phyloP scores from a whole-genome alignment of 495 filamentous ascomycete genomes.

The Aspergillus cavernicola region DNA sequence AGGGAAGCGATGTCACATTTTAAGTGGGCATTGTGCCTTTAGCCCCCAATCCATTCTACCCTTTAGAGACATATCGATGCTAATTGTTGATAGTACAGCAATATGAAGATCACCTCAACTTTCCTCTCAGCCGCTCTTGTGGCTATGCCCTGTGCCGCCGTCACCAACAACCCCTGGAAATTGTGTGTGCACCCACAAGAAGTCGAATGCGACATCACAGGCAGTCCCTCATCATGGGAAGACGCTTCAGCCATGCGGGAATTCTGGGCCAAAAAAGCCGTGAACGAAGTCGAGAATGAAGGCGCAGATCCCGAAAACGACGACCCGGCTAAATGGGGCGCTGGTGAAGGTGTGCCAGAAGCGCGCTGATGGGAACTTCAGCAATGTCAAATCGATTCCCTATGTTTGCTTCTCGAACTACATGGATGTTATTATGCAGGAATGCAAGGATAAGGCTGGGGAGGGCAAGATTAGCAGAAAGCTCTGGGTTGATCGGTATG shows the following conservation, averaged over 20 bases:
- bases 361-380: background rate
- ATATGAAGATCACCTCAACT: background rate
- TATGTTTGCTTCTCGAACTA: background rate
- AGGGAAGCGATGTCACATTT: no score
- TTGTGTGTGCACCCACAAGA: background rate
- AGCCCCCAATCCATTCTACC: no score
- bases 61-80: background rate
- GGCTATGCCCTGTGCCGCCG: background rate
- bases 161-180: background rate
- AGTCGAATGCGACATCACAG: background rate
- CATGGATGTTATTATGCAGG: background rate
- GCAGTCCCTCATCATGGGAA: background rate
- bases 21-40: no score
- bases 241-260: background rate
- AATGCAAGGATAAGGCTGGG: background rate
- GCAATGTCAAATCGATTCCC: background rate
- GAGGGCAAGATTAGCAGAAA: background rate
- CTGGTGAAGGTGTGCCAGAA: background rate
- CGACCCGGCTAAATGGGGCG: background rate
- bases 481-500: background rate
- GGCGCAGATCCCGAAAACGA: background rate
- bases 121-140: background rate
- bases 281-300: background rate
- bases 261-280: background rate
- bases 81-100: background rate